These are phyloP conservation scores for Diaporthe citri DNA, from an alignment of 2,329 filamentous ascomycete genomes.

Conservation along the genomic window DNA sequence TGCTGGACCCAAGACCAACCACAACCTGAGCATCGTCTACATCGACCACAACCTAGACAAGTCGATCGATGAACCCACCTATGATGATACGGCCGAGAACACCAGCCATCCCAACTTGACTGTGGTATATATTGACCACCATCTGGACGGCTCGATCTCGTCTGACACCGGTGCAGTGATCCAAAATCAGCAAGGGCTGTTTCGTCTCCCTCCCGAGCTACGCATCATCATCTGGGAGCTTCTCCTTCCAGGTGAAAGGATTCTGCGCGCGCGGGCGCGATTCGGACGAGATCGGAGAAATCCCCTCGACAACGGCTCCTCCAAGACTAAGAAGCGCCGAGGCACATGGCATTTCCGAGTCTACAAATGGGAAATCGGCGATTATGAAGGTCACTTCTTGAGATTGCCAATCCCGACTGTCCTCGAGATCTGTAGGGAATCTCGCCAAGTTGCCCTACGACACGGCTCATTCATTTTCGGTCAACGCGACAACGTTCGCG, in stretches of 20 bases:
- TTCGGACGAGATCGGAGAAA: background rate
- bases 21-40: conserved; percentile 4
- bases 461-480: background rate
- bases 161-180: background rate
- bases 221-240: background rate
- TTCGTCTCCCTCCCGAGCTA: background rate
- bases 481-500: background rate
- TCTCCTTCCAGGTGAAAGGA: background rate
- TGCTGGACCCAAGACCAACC: background rate
- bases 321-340: background rate
- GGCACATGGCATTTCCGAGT: background rate
- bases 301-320: background rate
- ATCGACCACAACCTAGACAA: background rate
- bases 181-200: background rate
- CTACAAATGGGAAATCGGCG: background rate
- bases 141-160: background rate
- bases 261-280: background rate
- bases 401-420: background rate
- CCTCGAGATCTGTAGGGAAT: background rate
- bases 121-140: background rate
- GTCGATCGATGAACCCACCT: background rate
- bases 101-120: background rate
- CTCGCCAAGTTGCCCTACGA: background rate
- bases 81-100: background rate
- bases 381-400: background rate